These are phyloP conservation scores for Alternaria hordeiaustralica DNA, from an alignment of 2,329 filamentous ascomycete species.

Conservation along the genomic window DNA sequence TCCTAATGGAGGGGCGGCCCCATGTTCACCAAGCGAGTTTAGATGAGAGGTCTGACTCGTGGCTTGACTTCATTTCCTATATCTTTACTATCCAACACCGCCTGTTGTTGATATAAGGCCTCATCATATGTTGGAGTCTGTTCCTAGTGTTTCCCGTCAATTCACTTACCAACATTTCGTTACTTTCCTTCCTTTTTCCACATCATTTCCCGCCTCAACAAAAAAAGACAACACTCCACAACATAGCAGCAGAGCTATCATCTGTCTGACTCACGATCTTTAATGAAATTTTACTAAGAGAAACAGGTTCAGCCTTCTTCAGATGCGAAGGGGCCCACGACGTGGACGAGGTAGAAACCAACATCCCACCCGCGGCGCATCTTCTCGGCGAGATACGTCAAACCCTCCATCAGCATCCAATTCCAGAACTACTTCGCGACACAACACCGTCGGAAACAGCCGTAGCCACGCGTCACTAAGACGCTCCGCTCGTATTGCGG, in stretches of 20 bases:
- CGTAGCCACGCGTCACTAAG: constrained; percentile 33
- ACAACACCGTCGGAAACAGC: constrained; percentile 20
- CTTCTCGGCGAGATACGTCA: constrained; percentile 34
- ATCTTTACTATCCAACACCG: constrained; percentile 19
- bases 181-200: neutral
- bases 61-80: constrained; percentile 44
- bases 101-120: constrained; percentile 17
- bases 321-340: constrained; percentile 47
- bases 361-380: constrained; percentile 33
- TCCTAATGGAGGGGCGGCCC: constrained; percentile 21
- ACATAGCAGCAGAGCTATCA: constrained; percentile 34
- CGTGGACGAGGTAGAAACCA: constrained; percentile 46
- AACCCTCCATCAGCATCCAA: constrained; percentile 21
- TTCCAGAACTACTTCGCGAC: constrained; percentile 19
- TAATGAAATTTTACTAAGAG: constrained; percentile 37
- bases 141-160: constrained; percentile 9
- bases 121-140: constrained; percentile 22
- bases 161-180: constrained; percentile 5
- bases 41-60: constrained; percentile 44
- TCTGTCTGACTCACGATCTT: constrained; percentile 20
- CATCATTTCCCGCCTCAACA: constrained; percentile 22
- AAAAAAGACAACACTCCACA: constrained; percentile 14
- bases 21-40: constrained; percentile 28
- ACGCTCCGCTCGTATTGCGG: constrained; percentile 43
- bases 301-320: constrained; percentile 40